Evolutionary conservation across 768 basidiomycete genomes (phyloP), one percentile per base, ranked within the genome.

Genomic region (Naganishia vaughanmartiniae): DNA sequence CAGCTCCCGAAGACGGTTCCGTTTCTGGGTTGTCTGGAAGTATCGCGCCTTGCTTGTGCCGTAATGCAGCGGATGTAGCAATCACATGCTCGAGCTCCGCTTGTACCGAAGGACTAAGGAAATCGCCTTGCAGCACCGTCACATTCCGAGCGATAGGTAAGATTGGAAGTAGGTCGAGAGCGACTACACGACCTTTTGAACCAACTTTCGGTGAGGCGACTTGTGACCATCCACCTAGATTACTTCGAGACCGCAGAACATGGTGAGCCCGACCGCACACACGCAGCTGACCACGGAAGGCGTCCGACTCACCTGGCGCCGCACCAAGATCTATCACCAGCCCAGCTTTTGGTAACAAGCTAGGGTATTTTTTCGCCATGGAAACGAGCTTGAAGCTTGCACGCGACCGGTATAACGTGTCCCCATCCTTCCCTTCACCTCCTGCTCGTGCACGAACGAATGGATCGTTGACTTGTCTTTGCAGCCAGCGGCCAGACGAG

Each of bases 361-460:
- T 71, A 14, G 84, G 84, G 79, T 84, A 87, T 45, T 84, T 83
- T 0, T 84, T 80, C 76, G 91, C 84, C 60, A 98, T 85, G 75
- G 93, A 90, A 70, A 93, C 80, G 19, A 97, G 87, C 82, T 97
- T 97, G 84, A 91, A 95, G 4, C 93, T 92, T 15, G 92, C 90
- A 56, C 95, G 88, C 0, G 94, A 89, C 30, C 93, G 89, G 80
- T 88, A 95, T 33, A 46, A 56, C 3, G 56, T 54, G 26, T 31
- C 54, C 7, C 39, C 24, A 34, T 30, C 36, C 67, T 54, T n/a
- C 45, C 54, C 51, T 33, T 28, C 36, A 45, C 26, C 33, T 24
- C 73, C 17, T 0, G 72, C 36, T 19, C 81, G 79, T 0, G 68
- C 68, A 6, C 75, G 72, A 28, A 83, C 83, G 73, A 78, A 83